phyloP scores from a whole-genome alignment of 371 early-diverging fungal species.

The Mortierella sp. region DNA sequence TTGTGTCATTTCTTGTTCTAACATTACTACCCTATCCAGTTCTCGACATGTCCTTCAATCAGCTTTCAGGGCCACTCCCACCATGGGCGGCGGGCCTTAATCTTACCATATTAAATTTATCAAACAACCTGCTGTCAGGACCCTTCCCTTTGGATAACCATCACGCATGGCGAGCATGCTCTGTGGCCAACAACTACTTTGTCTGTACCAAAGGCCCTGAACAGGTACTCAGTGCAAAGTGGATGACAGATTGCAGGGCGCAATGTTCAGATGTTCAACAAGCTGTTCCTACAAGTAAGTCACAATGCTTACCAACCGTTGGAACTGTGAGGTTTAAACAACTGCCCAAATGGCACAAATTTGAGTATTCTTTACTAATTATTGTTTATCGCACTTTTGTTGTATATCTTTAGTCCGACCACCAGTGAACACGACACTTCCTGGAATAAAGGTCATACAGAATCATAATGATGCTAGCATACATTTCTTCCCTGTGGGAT shows the following conservation, averaged over 20 bases:
- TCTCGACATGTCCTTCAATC: conserved; percentile 43
- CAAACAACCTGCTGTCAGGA: conserved; percentile 44
- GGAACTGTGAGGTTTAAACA: too few relatives aligned
- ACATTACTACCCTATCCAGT: background rate
- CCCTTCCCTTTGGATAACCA: conserved; percentile 36
- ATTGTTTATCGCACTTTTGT: conserved; percentile 2
- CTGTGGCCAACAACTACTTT: conserved; percentile 46
- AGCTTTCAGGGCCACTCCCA: conserved; percentile 38
- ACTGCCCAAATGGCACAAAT: background rate
- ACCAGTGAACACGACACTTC: conserved; percentile 27
- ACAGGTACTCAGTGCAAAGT: conserved; percentile 29
- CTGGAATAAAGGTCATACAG: conserved; percentile 25
- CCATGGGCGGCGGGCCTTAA: conserved; percentile 40
- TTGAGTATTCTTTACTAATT: background rate
- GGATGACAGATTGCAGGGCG: conserved; percentile 30
- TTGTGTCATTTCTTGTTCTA: background rate
- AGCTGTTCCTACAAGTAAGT: conserved; percentile 25
- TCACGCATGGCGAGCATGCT: conserved; percentile 33
- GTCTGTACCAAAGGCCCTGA: conserved; percentile 43
- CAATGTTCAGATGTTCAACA: conserved; percentile 28
- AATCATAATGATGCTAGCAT: conserved; percentile 20
- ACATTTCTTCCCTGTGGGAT: background rate
- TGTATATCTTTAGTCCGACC: conserved; percentile 32
- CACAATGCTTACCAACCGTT: background rate
- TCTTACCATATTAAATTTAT: conserved; percentile 39